phyloP scores from a whole-genome alignment of 257 asterid genomes.

The Linaria vulgaris region DNA sequence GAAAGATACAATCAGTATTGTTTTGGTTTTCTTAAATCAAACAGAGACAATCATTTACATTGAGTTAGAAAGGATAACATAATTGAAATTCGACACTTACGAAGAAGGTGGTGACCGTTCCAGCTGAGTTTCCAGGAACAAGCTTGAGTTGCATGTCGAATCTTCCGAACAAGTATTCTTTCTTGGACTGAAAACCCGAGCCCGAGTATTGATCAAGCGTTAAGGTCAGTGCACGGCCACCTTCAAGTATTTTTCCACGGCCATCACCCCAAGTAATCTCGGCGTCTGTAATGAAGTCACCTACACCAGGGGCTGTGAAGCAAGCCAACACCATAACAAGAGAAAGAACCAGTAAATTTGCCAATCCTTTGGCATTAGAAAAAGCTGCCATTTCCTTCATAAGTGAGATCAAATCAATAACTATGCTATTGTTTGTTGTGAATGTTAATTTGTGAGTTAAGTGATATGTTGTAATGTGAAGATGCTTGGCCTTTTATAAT shows the following conservation, averaged over 20 bases:
- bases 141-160: constrained; percentile 32
- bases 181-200: constrained; percentile 27
- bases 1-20: too few relatives aligned
- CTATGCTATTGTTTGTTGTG: too few relatives aligned
- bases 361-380: neutral
- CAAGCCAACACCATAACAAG: neutral
- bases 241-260: constrained; percentile 35
- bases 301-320: constrained; percentile 19
- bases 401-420: too few relatives aligned
- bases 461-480: too few relatives aligned
- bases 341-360: constrained; percentile 4
- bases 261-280: constrained; percentile 38
- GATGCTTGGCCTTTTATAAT: too few relatives aligned
- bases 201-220: constrained; percentile 31
- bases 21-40: too few relatives aligned
- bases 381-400: neutral
- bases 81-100: constrained; percentile 21
- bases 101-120: constrained; percentile 48
- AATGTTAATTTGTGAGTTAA: too few relatives aligned
- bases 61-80: neutral
- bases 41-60: neutral
- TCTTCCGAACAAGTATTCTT: constrained; percentile 28
- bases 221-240: constrained; percentile 34
- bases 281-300: constrained; percentile 40
- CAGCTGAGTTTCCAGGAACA: constrained; percentile 44